Evolutionary conservation across 805 yeast genomes (phyloP).

Genomic region (Yarrowia phangngaensis): DNA sequence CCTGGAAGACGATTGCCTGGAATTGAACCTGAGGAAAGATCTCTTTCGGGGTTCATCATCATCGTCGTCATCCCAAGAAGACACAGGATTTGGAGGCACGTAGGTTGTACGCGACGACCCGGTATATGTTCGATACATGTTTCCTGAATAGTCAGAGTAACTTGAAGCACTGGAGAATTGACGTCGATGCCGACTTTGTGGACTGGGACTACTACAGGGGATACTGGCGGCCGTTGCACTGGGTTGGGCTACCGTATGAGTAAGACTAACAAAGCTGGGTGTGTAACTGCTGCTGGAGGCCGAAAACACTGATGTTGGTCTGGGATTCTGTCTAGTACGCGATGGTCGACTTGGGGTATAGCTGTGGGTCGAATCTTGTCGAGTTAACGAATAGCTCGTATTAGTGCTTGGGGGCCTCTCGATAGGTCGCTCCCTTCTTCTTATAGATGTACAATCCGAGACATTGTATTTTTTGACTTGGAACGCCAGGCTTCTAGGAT

Average conservation of each 20-base stretch:
- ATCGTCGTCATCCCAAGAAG: conserved; percentile 22
- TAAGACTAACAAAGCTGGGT: too few species aligned
- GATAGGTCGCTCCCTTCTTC: conserved; percentile 15
- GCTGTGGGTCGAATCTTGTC: too few species aligned
- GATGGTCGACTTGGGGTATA: too few species aligned
- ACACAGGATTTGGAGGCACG: conserved; percentile 2
- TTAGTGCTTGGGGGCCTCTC: too few species aligned
- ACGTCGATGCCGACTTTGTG: too few species aligned
- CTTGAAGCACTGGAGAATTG: neutral
- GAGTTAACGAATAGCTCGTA: too few species aligned
- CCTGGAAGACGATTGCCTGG: neutral
- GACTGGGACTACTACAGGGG: neutral
- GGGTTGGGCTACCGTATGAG: conserved; percentile 4
- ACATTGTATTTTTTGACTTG: conserved; percentile 15
- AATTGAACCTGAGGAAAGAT: neutral
- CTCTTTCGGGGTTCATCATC: conserved; percentile 2
- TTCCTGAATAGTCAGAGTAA: neutral
- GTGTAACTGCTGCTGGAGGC: too few species aligned
- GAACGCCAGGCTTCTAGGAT: conserved; percentile 16
- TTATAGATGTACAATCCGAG: conserved; percentile 13
- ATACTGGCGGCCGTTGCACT: neutral
- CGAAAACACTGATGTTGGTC: neutral
- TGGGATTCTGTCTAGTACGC: too few species aligned
- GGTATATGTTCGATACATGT: neutral
- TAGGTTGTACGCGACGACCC: neutral